phyloP scores from a whole-genome alignment of 768 basidiomycete genomes.

The Pholiota conissans region DNA sequence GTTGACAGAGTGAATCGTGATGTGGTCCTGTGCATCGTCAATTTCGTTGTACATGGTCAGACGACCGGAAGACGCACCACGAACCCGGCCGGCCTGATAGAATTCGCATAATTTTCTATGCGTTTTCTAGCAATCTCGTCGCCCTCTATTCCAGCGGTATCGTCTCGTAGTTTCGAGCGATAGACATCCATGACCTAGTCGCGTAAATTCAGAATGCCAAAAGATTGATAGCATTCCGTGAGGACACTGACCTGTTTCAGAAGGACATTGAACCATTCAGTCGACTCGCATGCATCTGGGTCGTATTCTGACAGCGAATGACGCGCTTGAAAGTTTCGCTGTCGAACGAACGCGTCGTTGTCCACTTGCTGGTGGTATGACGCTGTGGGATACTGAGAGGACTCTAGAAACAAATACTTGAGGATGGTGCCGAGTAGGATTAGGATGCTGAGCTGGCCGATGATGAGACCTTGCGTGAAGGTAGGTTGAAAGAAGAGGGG shows the following conservation, averaged over 20 bases:
- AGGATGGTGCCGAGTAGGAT: slow-evolving; percentile 77
- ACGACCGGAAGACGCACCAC: slow-evolving; percentile 47
- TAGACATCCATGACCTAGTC: slow-evolving; percentile 73
- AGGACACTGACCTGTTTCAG: slow-evolving; percentile 65
- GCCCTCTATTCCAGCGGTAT: slow-evolving; percentile 68
- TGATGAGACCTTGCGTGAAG: slow-evolving; percentile 92
- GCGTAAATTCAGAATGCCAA: slow-evolving; percentile 6
- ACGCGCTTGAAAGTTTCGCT: slow-evolving; percentile 30
- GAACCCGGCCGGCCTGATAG: slow-evolving; percentile 66
- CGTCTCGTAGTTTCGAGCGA: slow-evolving; percentile 73
- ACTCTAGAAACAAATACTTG: slow-evolving; percentile 94
- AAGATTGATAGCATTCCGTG: neutral
- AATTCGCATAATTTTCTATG: slow-evolving; percentile 82
- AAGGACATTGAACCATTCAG: slow-evolving; percentile 90
- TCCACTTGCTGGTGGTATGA: slow-evolving; percentile 62
- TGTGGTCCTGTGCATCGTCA: slow-evolving; percentile 71
- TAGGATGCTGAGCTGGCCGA: slow-evolving; percentile 90
- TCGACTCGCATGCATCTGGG: slow-evolving; percentile 55
- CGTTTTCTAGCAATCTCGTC: slow-evolving; percentile 80
- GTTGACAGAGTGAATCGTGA: slow-evolving; percentile 82
- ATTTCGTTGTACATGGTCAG: neutral
- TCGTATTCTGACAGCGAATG: slow-evolving; percentile 25
- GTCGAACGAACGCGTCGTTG: slow-evolving; percentile 42
- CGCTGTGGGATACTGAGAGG: slow-evolving; percentile 56
- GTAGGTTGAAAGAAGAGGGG: slow-evolving; percentile 79